Evolutionary conservation across 192 early-diverging fungal species (phyloP).

Genomic region (Podochytrium sp.): DNA sequence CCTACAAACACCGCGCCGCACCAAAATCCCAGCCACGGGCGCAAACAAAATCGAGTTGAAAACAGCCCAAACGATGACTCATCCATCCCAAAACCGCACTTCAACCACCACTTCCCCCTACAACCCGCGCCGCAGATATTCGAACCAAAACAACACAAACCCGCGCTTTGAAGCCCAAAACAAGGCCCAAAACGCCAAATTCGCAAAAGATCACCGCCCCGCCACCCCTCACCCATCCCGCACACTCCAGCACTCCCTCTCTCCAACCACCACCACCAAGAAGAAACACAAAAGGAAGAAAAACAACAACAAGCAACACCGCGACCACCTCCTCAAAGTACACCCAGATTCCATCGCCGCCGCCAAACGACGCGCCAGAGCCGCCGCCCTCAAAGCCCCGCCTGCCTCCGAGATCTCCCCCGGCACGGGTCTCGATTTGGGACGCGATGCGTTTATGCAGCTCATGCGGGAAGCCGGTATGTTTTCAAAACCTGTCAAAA

Average conservation of each 20-base stretch:
- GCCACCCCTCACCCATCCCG: not conserved
- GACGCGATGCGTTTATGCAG: not conserved
- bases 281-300: not conserved
- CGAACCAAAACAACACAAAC: no score
- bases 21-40: no score
- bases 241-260: not conserved
- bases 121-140: not conserved
- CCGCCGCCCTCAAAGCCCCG: not conserved
- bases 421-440: not conserved
- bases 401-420: not conserved
- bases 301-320: not conserved
- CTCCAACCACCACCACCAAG: not conserved
- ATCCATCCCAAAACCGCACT: no score
- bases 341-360: not conserved
- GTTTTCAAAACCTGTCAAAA: no score
- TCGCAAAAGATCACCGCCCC: not conserved
- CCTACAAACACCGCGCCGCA: no score
- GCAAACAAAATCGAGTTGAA: no score
- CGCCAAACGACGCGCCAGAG: not conserved
- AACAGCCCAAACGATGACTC: no score
- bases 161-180: no score
- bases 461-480: constrained; percentile 13
- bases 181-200: no score
- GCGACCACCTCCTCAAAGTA: not conserved
- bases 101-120: not conserved